phyloP scores from a whole-genome alignment of 2,329 filamentous ascomycete species.

The Aureobasidium lini region DNA sequence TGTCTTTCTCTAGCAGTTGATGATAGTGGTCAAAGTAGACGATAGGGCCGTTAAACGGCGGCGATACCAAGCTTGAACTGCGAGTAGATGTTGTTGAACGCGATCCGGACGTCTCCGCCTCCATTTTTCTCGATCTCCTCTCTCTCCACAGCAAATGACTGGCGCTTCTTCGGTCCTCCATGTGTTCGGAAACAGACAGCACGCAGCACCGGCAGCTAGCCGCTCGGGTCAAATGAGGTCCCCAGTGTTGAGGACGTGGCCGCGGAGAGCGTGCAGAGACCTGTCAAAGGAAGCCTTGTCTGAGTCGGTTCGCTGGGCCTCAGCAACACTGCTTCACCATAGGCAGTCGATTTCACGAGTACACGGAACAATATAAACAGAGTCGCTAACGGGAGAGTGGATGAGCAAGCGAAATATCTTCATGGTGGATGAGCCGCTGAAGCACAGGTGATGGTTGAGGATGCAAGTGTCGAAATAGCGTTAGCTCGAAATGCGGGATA shows the following conservation, averaged over 20 bases:
- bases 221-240: conserved; percentile 3
- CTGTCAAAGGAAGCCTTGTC: neutral
- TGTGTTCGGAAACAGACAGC: conserved; percentile 9
- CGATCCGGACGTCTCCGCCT: conserved; percentile 6
- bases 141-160: neutral
- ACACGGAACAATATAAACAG: neutral
- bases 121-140: neutral
- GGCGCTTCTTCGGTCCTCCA: conserved; percentile 13
- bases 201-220: neutral
- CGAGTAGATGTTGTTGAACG: conserved; percentile 1
- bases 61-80: neutral
- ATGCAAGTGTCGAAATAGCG: neutral
- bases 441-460: conserved; percentile 12
- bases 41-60: neutral
- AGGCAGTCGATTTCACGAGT: neutral
- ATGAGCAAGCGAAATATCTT: neutral
- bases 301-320: neutral
- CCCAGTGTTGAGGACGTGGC: neutral
- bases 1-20: neutral
- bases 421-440: neutral
- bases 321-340: neutral
- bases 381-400: neutral
- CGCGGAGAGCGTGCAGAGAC: conserved; percentile 6
- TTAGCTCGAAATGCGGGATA: conserved; percentile 6
- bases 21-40: neutral